Evolutionary conservation across 1,284 basidiomycete species (phyloP).

Genomic region (Pterulicium gracile): DNA sequence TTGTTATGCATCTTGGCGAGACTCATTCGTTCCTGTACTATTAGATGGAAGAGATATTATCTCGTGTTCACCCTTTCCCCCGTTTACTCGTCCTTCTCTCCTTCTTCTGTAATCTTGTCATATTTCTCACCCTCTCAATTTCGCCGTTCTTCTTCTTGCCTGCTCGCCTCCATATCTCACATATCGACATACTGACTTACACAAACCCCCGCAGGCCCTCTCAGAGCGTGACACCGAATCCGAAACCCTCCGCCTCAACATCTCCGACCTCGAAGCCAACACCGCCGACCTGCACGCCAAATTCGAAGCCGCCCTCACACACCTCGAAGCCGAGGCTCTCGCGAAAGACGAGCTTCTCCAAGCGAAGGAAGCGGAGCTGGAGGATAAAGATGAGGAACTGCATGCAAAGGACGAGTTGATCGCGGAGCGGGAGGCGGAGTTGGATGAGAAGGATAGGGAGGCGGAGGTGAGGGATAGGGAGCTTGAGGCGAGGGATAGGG

Average conservation of each 20-base stretch:
- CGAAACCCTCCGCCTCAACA: slow-evolving; percentile 59
- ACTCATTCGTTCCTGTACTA: no score
- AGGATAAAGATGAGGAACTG: not conserved
- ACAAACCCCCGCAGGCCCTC: slow-evolving; percentile 51
- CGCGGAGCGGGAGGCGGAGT: slow-evolving; percentile 47
- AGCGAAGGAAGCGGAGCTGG: slow-evolving; percentile 52
- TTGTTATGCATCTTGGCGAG: no score
- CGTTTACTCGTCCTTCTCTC: slow-evolving; percentile 6
- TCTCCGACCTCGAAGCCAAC: slow-evolving; percentile 63
- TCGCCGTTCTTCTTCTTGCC: no score
- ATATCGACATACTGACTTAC: no score
- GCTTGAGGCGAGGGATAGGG: not conserved
- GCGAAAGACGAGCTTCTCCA: slow-evolving; percentile 20
- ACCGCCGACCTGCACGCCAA: slow-evolving; percentile 60
- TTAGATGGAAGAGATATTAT: no score
- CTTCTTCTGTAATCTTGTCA: no score
- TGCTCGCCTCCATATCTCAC: no score
- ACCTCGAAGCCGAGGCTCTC: slow-evolving; percentile 57
- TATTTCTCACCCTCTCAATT: no score
- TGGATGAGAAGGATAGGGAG: slow-evolving; percentile 37
- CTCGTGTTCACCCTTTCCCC: no score
- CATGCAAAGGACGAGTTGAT: slow-evolving; percentile 55
- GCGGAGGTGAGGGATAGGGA: slow-evolving; percentile 10
- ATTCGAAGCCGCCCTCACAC: slow-evolving; percentile 60
- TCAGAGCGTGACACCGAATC: slow-evolving; percentile 67